Evolutionary conservation across 805 yeast genomes (phyloP).

Genomic region (Cyberlindnera meyerae): DNA sequence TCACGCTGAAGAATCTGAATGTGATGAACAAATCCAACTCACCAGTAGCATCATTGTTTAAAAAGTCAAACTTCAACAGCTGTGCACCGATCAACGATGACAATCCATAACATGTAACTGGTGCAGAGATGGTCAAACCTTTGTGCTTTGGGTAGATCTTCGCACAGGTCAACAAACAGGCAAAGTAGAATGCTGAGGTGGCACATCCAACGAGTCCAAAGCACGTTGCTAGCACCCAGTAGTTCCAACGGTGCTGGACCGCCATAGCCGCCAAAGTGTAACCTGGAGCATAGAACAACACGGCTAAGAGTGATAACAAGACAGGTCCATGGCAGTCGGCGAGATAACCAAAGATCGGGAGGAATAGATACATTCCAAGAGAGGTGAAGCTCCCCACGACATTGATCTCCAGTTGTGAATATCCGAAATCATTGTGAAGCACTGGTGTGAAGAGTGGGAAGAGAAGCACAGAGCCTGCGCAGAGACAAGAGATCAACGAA

Average conservation of each 20-base stretch:
- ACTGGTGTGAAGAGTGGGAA: conserved; percentile 77
- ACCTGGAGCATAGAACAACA: conserved; percentile 61
- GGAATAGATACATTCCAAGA: conserved; percentile 77
- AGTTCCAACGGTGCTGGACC: conserved; percentile 26
- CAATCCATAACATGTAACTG: conserved; percentile 83
- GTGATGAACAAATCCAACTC: conserved; percentile 45
- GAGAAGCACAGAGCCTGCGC: conserved; percentile 77
- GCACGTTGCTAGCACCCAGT: conserved; percentile 38
- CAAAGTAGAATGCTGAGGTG: conserved; percentile 67
- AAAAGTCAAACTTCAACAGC: conserved; percentile 37
- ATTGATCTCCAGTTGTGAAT: conserved; percentile 65
- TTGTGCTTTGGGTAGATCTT: conserved; percentile 73
- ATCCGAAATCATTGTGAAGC: conserved; percentile 53
- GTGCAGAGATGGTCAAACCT: conserved; percentile 79
- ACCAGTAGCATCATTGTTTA: conserved; percentile 16
- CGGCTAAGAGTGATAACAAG: conserved; percentile 55
- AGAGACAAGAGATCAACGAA: conserved; percentile 60
- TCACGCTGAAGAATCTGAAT: conserved; percentile 45
- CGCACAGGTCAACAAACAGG: conserved; percentile 75
- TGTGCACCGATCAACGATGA: conserved; percentile 75
- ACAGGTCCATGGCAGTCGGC: conserved; percentile 88
- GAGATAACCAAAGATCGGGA: conserved; percentile 76
- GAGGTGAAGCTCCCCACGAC: conserved; percentile 68
- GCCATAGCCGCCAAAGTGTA: conserved; percentile 48
- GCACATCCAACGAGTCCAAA: conserved; percentile 64